phyloP scores from a whole-genome alignment of 176 grass and related monocot species.

The Paspalum vaginatum region DNA sequence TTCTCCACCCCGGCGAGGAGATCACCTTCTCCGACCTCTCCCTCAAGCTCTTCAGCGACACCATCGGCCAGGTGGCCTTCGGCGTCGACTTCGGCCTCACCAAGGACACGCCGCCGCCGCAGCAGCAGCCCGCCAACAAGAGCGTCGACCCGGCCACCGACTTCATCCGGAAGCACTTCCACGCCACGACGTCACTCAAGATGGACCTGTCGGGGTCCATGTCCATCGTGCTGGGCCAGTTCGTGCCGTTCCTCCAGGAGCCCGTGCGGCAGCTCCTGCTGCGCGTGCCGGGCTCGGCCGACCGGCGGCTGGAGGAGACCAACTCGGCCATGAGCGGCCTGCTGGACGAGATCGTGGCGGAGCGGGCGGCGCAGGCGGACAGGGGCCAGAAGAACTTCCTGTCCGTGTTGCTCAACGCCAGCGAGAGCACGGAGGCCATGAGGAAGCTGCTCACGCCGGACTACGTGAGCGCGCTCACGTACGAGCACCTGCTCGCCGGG shows the following conservation, averaged over 20 bases:
- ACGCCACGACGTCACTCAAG: conserved; percentile 54
- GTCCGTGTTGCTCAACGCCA: conserved; percentile 50
- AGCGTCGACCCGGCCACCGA: too few relatives aligned
- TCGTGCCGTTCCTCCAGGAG: conserved; percentile 55
- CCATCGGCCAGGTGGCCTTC: conserved; percentile 66
- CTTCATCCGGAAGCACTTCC: conserved; percentile 43
- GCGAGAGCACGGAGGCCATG: conserved; percentile 30
- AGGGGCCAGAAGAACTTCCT: conserved; percentile 56
- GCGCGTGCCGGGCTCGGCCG: conserved; percentile 44
- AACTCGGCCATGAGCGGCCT: background rate
- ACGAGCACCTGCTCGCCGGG: conserved; percentile 77
- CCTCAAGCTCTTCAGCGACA: conserved; percentile 58
- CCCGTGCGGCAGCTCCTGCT: conserved; percentile 39
- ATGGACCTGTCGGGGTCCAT: conserved; percentile 58
- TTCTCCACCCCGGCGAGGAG: conserved; percentile 2
- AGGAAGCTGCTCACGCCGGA: conserved; percentile 57
- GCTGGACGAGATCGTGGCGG: background rate
- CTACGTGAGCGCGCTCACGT: conserved; percentile 61
- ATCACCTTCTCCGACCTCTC: conserved; percentile 62
- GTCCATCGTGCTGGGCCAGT: conserved; percentile 51
- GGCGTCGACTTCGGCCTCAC: conserved; percentile 59
- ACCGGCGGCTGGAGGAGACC: conserved; percentile 16
- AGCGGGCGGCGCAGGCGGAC: background rate
- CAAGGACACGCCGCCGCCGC: too few relatives aligned
- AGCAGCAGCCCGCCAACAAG: too few relatives aligned